Evolutionary conservation across 495 filamentous ascomycete species (phyloP), one percentile per base, ranked within the genome.

Genomic region (Penicillium crystallinum): DNA sequence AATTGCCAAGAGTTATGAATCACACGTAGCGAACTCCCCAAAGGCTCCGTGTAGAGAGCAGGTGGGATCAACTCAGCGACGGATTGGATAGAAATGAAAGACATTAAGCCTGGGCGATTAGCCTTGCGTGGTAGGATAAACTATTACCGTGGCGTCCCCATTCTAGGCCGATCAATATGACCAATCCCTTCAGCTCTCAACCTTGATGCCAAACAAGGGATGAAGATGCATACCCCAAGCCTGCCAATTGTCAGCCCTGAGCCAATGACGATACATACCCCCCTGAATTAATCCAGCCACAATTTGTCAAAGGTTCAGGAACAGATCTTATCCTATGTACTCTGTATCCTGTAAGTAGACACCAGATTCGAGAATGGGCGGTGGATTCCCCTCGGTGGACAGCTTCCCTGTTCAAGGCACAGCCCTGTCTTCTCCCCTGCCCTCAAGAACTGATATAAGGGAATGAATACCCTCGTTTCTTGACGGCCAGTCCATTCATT

Each of bases 121-220:
- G 39, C 62, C 62, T 65, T 65, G 59, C 62, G 54, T 65, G 22
- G 12, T n/a, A 7, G n/a, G 6, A 44, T 45, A 44, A 35, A 56
- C 59, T 65, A 65, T 62, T 50, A 39, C 4, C n/a, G 36, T 63
- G 59, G 56, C 54, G 52, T 44, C 35, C 35, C 44, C 52, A 52
- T 54, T 56, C 40, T 30, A 41, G 15, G 49, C 2, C 46, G 49
- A 54, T 62, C 48, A 54, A 31, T 53, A 51, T 61, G 56, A 57
- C 55, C 54, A 47, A 57, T 59, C 61, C 46, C 35, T 54, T 42
- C 22, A 7, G 11, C 21, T 49, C 17, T 41, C 47, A 27, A 23
- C 53, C 52, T 49, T 38, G 33, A 53, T 22, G 22, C 36, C 14
- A 17, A 59, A 54, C 54, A 65, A 63, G 62, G 62, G 62, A 46